Percentiles rank a stretch among this genome's conserved stretches.
Conservation (phyloP, 2,329 filamentous ascomycete genomes). For the Apiospora hydei region DNA sequence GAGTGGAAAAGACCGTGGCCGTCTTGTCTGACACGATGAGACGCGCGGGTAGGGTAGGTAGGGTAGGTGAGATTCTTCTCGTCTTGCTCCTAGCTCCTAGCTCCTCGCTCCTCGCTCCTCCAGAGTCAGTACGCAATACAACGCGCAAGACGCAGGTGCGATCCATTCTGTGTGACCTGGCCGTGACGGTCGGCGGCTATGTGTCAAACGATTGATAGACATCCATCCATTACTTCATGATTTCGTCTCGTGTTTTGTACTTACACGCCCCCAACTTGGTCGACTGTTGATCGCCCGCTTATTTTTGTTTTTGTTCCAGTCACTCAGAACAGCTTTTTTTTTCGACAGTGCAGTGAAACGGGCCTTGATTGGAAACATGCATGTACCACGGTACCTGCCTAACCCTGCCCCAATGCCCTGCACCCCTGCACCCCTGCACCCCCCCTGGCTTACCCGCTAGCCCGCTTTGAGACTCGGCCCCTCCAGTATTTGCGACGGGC, state of each 20-base stretch:
- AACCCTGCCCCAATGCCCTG: not conserved
- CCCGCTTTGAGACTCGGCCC: conserved; percentile 7
- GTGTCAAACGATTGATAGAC: conserved; percentile 21
- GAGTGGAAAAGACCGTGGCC: not conserved
- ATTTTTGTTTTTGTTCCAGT: conserved; percentile 12
- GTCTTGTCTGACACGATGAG: conserved; percentile 20
- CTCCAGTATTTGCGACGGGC: conserved; percentile 13
- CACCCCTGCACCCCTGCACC: not conserved
- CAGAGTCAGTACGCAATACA: not conserved
- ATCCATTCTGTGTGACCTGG: not conserved
- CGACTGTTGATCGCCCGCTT: conserved; percentile 17
- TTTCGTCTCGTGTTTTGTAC: conserved; percentile 17
- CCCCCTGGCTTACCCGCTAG: not conserved
- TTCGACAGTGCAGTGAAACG: conserved; percentile 21
- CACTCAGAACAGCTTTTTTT: conserved; percentile 15
- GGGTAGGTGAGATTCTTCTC: not conserved
- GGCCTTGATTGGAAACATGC: conserved; percentile 15
- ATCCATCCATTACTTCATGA: conserved; percentile 2
- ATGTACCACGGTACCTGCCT: conserved; percentile 1
- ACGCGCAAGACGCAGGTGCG: not conserved
- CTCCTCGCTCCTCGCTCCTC: not conserved
- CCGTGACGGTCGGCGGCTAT: conserved; percentile 7
- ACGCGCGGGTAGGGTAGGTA: not conserved
- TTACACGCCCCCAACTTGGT: not conserved
- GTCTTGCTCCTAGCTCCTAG: not conserved